Evolutionary conservation across 169 alveolate genomes (phyloP), one percentile per base, ranked within the genome.

Genomic region (Cryptosporidium viatorum): DNA sequence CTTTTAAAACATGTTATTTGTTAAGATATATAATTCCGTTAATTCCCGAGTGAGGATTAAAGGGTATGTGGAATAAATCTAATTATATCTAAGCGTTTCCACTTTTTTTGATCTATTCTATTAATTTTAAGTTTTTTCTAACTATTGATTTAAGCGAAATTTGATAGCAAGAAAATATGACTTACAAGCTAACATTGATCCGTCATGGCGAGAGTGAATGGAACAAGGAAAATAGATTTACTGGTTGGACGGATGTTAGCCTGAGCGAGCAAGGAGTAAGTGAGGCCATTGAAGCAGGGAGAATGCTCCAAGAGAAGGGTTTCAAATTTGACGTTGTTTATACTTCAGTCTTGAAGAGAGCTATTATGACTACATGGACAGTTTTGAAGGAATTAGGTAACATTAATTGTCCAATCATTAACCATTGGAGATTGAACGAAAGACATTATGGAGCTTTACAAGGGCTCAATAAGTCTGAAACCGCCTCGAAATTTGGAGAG

Each of bases 211-310:
- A 98, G 86, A 93, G 98, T 43, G 84, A 95, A 41, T 97, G 99
- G 99, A 97, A 98, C 94, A 93, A 94, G 85, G 99, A 97, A 69
- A 98, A 98, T 93, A 93, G 98, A 73, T 97, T 98, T 93, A 97
- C 99, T 1, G 99, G 99, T 16, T 98, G 99, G 99, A 97, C 98
- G 33, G 99, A 98, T 92, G 99, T 97, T 16, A 95, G 96, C 43
- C 95, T 98, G 71, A 93, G 98, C 41, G 96, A 95, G 73, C 93
- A 92, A 55, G 99, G 99, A 60, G 91, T 95, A 62, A 89, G 95
- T 75, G 99, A 98, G 93, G 99, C 99, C 21, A 91, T 92, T 93
- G 92, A 86, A 39, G 93, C 71, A 59, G 99, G 98, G n/a, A 92
- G 96, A 73, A 87, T 94, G 45, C 84, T 98, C 51, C 94, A 94